Evolutionary conservation across 345 rosid genomes (phyloP).

Genomic region (Salix exigua): DNA sequence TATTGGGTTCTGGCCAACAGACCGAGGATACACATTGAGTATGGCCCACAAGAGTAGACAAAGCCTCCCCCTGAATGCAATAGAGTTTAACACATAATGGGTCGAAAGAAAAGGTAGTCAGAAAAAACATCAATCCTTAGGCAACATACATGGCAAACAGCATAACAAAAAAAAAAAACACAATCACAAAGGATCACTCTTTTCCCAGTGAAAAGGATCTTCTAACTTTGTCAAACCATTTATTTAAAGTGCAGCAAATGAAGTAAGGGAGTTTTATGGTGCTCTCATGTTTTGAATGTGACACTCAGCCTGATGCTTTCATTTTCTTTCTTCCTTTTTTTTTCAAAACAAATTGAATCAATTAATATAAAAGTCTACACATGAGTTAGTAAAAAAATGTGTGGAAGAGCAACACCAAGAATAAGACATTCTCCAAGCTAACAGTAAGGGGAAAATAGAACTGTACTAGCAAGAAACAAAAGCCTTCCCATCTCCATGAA

Average conservation of each 20-base stretch:
- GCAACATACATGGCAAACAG: neutral
- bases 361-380: neutral
- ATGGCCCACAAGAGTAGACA: conserved; percentile 81
- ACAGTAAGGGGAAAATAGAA: neutral
- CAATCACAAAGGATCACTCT: neutral
- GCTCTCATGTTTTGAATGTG: neutral
- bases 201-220: neutral
- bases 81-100: neutral
- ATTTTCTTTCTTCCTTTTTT: neutral
- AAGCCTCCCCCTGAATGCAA: conserved; percentile 63
- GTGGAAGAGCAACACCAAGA: too few species aligned
- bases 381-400: neutral
- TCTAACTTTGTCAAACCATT: neutral
- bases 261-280: neutral
- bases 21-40: conserved; percentile 83
- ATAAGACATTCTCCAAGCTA: too few species aligned
- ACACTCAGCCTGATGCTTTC: neutral
- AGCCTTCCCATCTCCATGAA: too few species aligned
- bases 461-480: neutral
- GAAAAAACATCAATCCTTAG: neutral
- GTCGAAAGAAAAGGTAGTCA: neutral
- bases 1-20: conserved; percentile 69
- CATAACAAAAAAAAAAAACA: neutral
- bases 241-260: neutral
- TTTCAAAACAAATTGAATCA: neutral